Conservation (phyloP, 805 yeast species). For the Ogataea minuta region DNA sequence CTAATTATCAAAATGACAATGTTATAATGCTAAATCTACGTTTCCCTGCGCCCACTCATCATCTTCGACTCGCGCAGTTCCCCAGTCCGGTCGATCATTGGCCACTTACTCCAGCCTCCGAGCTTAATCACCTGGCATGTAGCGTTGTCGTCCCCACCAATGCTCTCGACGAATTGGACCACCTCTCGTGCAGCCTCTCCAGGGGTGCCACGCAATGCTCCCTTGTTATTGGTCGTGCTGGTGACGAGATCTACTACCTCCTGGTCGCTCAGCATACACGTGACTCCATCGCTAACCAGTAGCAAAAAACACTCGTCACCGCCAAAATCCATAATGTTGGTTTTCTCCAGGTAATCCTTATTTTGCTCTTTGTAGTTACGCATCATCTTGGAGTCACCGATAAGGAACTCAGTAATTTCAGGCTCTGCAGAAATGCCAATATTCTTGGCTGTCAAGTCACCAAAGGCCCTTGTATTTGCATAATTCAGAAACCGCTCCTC, state of each 20-base stretch:
- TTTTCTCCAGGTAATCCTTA: constrained; percentile 17
- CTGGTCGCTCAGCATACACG: constrained; percentile 79
- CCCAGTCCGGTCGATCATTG: constrained; percentile 79
- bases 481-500: constrained; percentile 75
- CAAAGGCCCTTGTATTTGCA: constrained; percentile 94
- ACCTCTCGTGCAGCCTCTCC: constrained; percentile 85
- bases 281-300: constrained; percentile 83
- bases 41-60: constrained; percentile 27
- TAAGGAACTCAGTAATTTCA: constrained; percentile 64
- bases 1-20: constrained; percentile 1
- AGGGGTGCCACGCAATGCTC: constrained; percentile 74
- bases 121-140: constrained; percentile 80
- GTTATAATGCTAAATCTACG: background rate
- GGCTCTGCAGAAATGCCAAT: constrained; percentile 93
- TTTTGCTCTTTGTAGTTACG: constrained; percentile 28
- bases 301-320: constrained; percentile 88
- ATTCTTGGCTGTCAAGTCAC: constrained; percentile 77
- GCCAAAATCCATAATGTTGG: constrained; percentile 46
- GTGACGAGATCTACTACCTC: constrained; percentile 86
- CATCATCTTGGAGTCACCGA: constrained; percentile 58
- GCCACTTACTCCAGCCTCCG: constrained; percentile 96
- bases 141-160: constrained; percentile 96
- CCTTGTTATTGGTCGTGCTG: constrained; percentile 59
- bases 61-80: constrained; percentile 67
- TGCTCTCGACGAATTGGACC: constrained; percentile 74